A percentile compares a stretch with the other conserved stretches of the same genome.
Evolutionary conservation across 257 asterid genomes (phyloP).

Genomic region (Parsonsia alboflavescens): DNA sequence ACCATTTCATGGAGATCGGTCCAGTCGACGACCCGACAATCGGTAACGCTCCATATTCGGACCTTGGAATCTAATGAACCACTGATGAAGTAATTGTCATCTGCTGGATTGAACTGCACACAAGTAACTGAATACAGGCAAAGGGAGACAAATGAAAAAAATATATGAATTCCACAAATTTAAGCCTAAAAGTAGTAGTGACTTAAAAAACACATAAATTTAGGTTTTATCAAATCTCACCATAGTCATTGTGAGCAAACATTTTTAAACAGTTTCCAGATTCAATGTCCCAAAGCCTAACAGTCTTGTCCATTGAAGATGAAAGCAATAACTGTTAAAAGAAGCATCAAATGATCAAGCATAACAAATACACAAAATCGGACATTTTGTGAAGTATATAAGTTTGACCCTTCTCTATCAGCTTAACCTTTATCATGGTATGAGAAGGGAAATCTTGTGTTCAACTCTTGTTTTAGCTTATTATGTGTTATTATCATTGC

Average conservation of each 20-base stretch:
- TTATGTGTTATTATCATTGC: no score
- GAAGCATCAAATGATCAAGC: conserved; percentile 4
- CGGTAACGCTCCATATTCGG: conserved; percentile 53
- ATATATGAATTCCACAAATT: no score
- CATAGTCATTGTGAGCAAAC: conserved; percentile 53
- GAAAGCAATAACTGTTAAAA: conserved; percentile 42
- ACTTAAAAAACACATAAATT: background rate
- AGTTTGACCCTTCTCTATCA: no score
- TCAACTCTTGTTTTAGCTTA: no score
- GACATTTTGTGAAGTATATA: no score
- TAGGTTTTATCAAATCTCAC: conserved; percentile 21
- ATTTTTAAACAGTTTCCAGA: conserved; percentile 38
- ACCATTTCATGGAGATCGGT: conserved; percentile 60
- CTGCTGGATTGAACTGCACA: conserved; percentile 62
- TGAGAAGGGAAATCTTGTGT: no score
- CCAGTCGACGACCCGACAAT: conserved; percentile 59
- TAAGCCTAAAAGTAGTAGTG: no score
- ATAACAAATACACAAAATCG: no score
- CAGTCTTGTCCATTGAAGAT: conserved; percentile 57
- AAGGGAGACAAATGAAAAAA: background rate
- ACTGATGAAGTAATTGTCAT: conserved; percentile 56
- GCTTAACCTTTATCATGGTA: no score
- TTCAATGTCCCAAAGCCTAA: conserved; percentile 50
- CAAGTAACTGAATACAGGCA: conserved; percentile 43
- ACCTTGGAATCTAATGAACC: conserved; percentile 60